Conservation (phyloP, 768 basidiomycete species). For the Galerina marginata region DNA sequence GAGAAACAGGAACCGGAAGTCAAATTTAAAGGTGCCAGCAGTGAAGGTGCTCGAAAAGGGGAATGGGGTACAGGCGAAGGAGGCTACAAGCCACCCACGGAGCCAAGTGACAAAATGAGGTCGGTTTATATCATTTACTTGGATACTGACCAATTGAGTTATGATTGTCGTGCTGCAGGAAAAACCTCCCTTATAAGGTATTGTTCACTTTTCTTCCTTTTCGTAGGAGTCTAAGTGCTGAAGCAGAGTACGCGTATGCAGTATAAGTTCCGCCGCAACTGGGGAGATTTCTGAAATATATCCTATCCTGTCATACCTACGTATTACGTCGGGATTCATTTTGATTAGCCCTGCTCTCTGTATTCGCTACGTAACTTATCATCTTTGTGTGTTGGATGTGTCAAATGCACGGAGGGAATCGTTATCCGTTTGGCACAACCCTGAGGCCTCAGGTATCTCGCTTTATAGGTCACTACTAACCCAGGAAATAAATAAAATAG, state of each 20-base stretch:
- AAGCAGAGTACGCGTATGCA: constrained; percentile 64
- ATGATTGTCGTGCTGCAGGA: constrained; percentile 43
- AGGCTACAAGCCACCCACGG: constrained; percentile 76
- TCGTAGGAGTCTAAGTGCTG: constrained; percentile 44
- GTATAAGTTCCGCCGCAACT: constrained; percentile 89
- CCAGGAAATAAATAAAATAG: constrained; percentile 12
- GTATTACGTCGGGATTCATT: neutral
- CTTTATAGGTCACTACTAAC: neutral
- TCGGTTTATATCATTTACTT: constrained; percentile 29
- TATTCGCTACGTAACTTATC: constrained; percentile 16
- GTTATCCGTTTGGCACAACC: too few relatives aligned
- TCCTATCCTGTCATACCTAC: neutral
- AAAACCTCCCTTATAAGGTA: constrained; percentile 91
- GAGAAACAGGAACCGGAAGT: constrained; percentile 72
- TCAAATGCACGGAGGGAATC: too few relatives aligned
- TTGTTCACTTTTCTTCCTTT: constrained; percentile 12
- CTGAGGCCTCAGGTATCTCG: constrained; percentile 8
- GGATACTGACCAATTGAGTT: neutral
- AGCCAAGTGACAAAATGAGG: constrained; percentile 80
- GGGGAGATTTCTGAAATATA: constrained; percentile 77
- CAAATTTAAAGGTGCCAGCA: constrained; percentile 61
- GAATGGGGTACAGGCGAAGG: constrained; percentile 76
- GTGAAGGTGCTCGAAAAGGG: constrained; percentile 57
- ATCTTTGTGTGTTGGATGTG: neutral
- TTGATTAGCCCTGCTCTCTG: constrained; percentile 2